Conservation (phyloP, 1,139 yeast species). For the Debaryomycetaceae sp. region DNA sequence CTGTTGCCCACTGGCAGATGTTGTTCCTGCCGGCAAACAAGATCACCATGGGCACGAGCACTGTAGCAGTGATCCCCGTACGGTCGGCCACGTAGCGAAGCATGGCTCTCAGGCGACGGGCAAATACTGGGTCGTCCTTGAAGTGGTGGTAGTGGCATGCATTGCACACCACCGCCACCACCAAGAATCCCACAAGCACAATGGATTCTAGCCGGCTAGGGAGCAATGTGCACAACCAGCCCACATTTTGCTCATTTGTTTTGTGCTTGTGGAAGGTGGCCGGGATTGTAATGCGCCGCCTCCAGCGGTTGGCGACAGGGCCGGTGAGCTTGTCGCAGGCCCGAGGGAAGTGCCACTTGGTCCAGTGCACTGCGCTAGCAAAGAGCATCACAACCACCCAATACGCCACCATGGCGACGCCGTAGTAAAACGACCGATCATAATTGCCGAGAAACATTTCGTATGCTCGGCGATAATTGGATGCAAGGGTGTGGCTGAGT, state of each 20-base stretch:
- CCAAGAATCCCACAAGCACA: no score
- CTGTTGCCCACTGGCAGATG: slow-evolving; percentile 50
- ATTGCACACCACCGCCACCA: no score
- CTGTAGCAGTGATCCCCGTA: slow-evolving; percentile 24
- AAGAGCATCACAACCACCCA: slow-evolving; percentile 18
- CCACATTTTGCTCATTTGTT: no score
- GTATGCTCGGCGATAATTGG: no score
- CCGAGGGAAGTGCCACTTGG: slow-evolving; percentile 15
- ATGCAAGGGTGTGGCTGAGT: no score
- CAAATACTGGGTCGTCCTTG: slow-evolving; percentile 1
- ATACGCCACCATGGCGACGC: slow-evolving; percentile 16
- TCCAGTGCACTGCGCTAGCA: slow-evolving; percentile 19
- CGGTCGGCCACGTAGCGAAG: slow-evolving; percentile 23
- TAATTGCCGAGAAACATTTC: no score
- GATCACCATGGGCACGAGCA: slow-evolving; percentile 43
- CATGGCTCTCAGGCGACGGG: slow-evolving; percentile 12
- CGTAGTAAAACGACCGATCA: slow-evolving; percentile 15
- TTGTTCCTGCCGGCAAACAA: slow-evolving; percentile 63
- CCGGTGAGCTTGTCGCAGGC: slow-evolving; percentile 3
- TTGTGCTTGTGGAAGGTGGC: no score
- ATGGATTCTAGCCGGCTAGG: no score
- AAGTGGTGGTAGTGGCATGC: no score
- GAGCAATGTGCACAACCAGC: no score
- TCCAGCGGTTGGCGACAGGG: no score
- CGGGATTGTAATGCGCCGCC: no score